These are phyloP conservation scores for Microsporum canis DNA, from an alignment of 2,329 filamentous ascomycete genomes.

Conservation along the genomic window DNA sequence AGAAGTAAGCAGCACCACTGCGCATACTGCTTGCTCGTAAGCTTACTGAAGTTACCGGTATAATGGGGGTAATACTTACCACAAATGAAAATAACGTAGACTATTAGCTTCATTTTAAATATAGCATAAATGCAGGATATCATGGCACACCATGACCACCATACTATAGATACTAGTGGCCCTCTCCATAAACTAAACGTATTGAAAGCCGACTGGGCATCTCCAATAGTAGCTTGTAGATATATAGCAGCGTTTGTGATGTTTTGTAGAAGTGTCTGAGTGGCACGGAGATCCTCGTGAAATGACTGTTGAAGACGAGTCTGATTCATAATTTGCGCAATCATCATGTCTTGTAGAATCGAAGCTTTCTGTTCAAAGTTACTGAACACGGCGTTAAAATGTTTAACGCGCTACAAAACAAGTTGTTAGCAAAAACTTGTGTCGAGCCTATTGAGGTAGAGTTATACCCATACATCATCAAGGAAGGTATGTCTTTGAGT, in stretches of 20 bases:
- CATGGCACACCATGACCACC: neutral
- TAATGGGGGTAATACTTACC: neutral
- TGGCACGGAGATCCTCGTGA: slow-evolving; percentile 15
- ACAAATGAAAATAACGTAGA: neutral
- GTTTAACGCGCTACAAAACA: slow-evolving; percentile 24
- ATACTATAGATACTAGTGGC: neutral
- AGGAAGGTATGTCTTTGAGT: slow-evolving; percentile 24
- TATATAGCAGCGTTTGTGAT: slow-evolving; percentile 16
- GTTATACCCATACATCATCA: slow-evolving; percentile 19
- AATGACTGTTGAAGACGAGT: slow-evolving; percentile 15
- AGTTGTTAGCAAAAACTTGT: slow-evolving; percentile 15
- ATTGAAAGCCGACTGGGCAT: slow-evolving; percentile 9
- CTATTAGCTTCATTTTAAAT: neutral
- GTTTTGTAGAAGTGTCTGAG: slow-evolving; percentile 16
- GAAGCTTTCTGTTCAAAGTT: slow-evolving; percentile 25
- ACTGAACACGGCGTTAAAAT: slow-evolving; percentile 25
- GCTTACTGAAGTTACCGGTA: neutral
- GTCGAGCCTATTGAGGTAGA: neutral
- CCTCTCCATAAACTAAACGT: neutral
- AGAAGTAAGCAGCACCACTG: neutral
- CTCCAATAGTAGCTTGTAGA: slow-evolving; percentile 16
- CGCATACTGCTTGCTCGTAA: neutral
- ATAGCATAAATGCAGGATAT: neutral
- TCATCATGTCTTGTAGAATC: slow-evolving; percentile 25
- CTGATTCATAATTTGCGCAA: slow-evolving; percentile 25